Conservation (phyloP, 352 stramenopile genomes). For the Phytophthora quininea region DNA sequence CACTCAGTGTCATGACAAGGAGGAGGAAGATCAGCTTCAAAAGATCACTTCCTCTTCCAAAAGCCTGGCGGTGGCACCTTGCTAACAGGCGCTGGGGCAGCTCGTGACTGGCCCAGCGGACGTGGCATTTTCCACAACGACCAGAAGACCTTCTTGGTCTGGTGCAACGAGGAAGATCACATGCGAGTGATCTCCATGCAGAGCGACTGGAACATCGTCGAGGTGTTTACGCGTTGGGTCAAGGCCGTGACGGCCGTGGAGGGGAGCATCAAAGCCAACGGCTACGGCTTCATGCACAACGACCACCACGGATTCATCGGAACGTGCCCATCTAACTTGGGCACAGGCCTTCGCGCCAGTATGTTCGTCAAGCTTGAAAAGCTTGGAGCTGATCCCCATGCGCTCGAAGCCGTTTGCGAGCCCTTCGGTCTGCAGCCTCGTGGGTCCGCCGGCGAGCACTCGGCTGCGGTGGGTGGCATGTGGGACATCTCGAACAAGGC, state of each 20-base stretch:
- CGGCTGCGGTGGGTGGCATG: slow-evolving; percentile 78
- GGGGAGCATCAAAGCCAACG: slow-evolving; percentile 75
- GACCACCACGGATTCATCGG: slow-evolving; percentile 90
- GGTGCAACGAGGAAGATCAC: slow-evolving; percentile 92
- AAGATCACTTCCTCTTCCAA: slow-evolving; percentile 93
- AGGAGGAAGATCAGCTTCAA: slow-evolving; percentile 92
- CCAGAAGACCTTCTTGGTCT: slow-evolving; percentile 90
- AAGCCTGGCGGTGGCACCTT: slow-evolving; percentile 91
- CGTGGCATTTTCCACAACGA: slow-evolving; percentile 95
- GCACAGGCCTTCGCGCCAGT: slow-evolving; percentile 83
- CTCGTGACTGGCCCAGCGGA: slow-evolving; percentile 92
- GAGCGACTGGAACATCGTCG: slow-evolving; percentile 90
- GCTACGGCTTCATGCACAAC: slow-evolving; percentile 89
- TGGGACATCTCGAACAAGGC: slow-evolving; percentile 96
- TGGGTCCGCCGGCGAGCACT: slow-evolving; percentile 86
- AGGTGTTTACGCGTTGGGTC: slow-evolving; percentile 90
- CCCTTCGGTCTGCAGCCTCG: slow-evolving; percentile 83
- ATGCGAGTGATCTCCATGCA: slow-evolving; percentile 92
- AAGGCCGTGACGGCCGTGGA: slow-evolving; percentile 83
- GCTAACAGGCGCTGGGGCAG: slow-evolving; percentile 84
- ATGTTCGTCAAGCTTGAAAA: slow-evolving; percentile 89
- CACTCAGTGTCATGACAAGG: slow-evolving; percentile 91
- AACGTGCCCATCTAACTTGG: slow-evolving; percentile 89
- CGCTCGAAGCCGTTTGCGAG: slow-evolving; percentile 74
- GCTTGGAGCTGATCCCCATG: slow-evolving; percentile 70